These are phyloP conservation scores for Wallacemonas sp. DNA, from an alignment of 208 protist genomes.

Conservation along the genomic window DNA sequence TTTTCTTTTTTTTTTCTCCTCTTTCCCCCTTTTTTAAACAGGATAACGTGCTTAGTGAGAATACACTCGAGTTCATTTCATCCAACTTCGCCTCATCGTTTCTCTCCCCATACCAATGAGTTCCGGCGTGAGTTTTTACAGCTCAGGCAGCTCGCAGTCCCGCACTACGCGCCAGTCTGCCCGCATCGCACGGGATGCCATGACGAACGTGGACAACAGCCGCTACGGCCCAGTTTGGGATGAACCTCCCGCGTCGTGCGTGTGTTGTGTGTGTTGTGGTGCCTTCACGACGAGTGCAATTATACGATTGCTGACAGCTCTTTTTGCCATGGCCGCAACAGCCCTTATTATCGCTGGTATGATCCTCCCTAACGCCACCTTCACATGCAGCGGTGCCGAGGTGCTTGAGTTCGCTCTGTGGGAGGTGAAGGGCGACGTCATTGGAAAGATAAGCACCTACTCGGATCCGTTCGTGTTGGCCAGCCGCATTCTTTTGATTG, in stretches of 20 bases:
- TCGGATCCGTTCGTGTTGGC: neutral
- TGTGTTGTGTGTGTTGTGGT: constrained; percentile 13
- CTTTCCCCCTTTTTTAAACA: neutral
- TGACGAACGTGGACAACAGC: constrained; percentile 1
- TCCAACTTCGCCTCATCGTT: neutral
- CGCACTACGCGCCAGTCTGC: neutral
- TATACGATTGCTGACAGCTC: neutral
- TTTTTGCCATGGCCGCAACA: constrained; percentile 2
- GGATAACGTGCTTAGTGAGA: no score
- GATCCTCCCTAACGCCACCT: constrained; percentile 1
- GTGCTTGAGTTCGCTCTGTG: neutral
- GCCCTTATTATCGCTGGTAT: constrained; percentile 2
- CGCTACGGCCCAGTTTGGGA: constrained; percentile 12
- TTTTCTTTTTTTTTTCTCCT: constrained; percentile 10
- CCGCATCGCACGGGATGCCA: neutral
- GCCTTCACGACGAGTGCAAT: constrained; percentile 5
- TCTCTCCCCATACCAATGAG: neutral
- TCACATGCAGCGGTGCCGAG: neutral
- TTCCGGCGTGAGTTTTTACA: neutral
- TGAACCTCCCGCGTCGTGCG: constrained; percentile 7
- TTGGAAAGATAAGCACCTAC: neutral
- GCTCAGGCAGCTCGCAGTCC: neutral
- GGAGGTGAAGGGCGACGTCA: constrained; percentile 5
- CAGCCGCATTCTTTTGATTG: constrained; percentile 9
- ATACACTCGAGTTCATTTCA: neutral